Evolutionary conservation across 345 rosid genomes (phyloP), one percentile per base, ranked within the genome.

Genomic region (Erucastrum elatum): DNA sequence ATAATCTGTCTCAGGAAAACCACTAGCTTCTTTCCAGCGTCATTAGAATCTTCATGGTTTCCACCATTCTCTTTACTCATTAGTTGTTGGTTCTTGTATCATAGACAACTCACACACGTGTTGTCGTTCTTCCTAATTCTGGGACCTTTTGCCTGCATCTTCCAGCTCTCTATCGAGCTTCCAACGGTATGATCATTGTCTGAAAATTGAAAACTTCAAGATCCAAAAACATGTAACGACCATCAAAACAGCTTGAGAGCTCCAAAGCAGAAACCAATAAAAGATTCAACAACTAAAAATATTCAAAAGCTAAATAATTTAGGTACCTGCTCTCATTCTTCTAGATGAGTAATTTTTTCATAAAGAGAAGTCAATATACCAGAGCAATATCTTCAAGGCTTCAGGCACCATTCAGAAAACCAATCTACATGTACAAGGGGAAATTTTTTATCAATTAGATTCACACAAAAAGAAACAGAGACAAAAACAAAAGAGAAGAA

Each of bases 281-380:
- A 49, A 34, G 39, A 58, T 56, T 15, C 26, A 25, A 12, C 5
- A 21, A 15, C 66, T n/a, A 72, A 4, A 41, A 33, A 3, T 1
- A 25, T 2, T 79, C 31, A 17, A 9, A 37, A 71, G 51, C n/a
- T 29, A 0, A 39, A 65, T 17, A 7, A 1, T 30, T 78, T 76
- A 75, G 77, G 77, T 76, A 91, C 88, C 94, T 73, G 87, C 79
- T 82, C 88, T 87, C 97, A 91, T 88, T 44, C 17, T 87, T 86
- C 70, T 82, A 80, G 68, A 13, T 11, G 69, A 66, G 70, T 71
- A 56, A 21, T 41, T 30, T 58, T 61, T 82, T 62, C 77, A 78
- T 74, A 63, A 33, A 66, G 51, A 69, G 65, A 51, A 60, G 72
- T 80, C 80, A 60, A 68, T 75, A 67, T 68, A 62, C 34, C 34